These are phyloP conservation scores for Kalmusia sp. DNA, from an alignment of 2,329 filamentous ascomycete genomes.

Conservation along the genomic window DNA sequence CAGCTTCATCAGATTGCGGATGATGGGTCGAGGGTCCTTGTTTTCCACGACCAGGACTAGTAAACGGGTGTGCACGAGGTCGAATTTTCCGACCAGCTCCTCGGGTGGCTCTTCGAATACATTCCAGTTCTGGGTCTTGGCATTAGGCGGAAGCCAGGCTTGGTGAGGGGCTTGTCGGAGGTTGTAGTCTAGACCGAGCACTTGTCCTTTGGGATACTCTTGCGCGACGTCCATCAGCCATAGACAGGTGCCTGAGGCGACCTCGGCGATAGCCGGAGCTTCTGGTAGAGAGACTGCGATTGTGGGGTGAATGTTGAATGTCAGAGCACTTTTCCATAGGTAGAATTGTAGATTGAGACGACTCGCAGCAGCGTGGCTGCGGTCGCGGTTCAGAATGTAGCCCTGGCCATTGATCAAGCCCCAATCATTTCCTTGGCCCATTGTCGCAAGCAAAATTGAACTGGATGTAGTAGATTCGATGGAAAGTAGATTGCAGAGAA, in stretches of 20 bases:
- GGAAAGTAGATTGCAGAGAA: too few species aligned
- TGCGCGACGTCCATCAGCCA: conserved; percentile 35
- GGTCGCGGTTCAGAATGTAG: background rate
- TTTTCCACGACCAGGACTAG: conserved; percentile 8
- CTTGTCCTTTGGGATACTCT: conserved; percentile 18
- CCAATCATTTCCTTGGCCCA: too few species aligned
- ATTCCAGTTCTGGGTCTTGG: conserved; percentile 11
- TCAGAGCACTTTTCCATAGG: conserved; percentile 10
- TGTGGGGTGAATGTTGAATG: conserved; percentile 14
- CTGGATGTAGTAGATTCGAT: too few species aligned
- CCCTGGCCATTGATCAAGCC: background rate
- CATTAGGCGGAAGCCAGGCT: conserved; percentile 27
- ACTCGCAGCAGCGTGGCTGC: conserved; percentile 1
- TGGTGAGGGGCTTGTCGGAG: conserved; percentile 27
- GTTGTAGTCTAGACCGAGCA: conserved; percentile 34
- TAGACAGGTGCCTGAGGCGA: conserved; percentile 36
- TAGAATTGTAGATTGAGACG: conserved; percentile 16
- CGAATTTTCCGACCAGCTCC: conserved; percentile 4
- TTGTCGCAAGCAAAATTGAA: too few species aligned
- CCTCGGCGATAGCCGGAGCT: conserved; percentile 26
- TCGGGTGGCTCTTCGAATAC: conserved; percentile 7
- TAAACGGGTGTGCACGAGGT: conserved; percentile 16
- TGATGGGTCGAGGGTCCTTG: background rate
- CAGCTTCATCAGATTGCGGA: conserved; percentile 7
- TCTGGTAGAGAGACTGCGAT: background rate